Evolutionary conservation across 2,329 filamentous ascomycete species (phyloP), one percentile per base, ranked within the genome.

Genomic region (Domatiomyces globalis): DNA sequence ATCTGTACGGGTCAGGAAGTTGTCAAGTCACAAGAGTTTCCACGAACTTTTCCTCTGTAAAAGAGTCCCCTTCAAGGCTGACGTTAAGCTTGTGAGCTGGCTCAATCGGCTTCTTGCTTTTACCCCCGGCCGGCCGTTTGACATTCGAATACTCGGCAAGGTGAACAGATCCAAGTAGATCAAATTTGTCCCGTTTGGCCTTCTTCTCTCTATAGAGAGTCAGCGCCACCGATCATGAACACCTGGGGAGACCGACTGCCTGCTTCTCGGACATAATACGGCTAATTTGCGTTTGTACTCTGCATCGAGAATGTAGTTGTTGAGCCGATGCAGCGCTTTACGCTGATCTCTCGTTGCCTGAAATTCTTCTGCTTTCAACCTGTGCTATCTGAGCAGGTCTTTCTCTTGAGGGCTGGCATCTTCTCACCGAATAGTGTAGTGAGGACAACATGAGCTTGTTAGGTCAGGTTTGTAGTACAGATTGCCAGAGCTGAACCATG

Each of bases 361-460:
- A 58, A 69, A 74, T 25, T 63, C 65, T 3, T 65, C 60, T 1
- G 67, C 70, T 57, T 71, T 66, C 45, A 74, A 63, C 47, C 69
- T 71, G 44, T 8, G 25, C 27, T 29, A 53, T 47, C 39, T 59
- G 19, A 54, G 50, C 51, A 36, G 36, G 17, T 44, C 45, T 19
- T 43, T 36, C 29, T 33, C 44, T 43, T 18, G 39, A 8, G 39
- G 43, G 36, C 46, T 27, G 25, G n/a, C 43, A 8, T n/a, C 33
- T n/a, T 12, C 56, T 22, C 53, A 71, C 69, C 71, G 69, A 56
- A 74, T 65, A 10, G 72, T 73, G 57, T 74, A 96, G 63, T 95
- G 88, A 45, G 89, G 88, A 66, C 92, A 98, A 63, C 92, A 98
- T 55, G 87, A 85, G 51, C 81, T 75, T 53, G 77, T 76, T 61